Percentiles rank a stretch among this genome's conserved stretches.
Evolutionary conservation across 768 basidiomycete species (phyloP).

Genomic region (Auricularia sp.): DNA sequence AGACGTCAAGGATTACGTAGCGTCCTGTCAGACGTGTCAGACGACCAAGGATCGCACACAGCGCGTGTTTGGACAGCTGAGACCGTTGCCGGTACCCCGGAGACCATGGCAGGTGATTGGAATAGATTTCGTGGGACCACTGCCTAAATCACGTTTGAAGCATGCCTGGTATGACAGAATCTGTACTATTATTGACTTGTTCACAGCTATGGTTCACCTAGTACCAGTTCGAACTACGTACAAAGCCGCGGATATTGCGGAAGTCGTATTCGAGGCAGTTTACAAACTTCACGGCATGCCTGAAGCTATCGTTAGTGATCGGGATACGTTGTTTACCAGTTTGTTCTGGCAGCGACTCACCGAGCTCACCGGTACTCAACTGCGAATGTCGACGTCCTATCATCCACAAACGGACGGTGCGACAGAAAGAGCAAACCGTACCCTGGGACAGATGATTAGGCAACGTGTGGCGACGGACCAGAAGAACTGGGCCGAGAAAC

Average conservation of each 20-base stretch:
- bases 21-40: conserved; percentile 5
- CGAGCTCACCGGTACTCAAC: conserved; percentile 17
- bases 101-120: conserved; percentile 20
- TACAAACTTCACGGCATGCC: conserved; percentile 13
- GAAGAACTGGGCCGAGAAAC: conserved; percentile 12
- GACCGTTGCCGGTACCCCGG: conserved; percentile 15
- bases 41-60: conserved; percentile 15
- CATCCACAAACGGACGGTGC: conserved; percentile 21
- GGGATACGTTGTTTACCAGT: conserved; percentile 25
- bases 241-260: conserved; percentile 6
- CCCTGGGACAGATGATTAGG: conserved; percentile 26
- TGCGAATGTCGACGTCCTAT: conserved; percentile 25
- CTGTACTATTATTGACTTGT: conserved; percentile 6
- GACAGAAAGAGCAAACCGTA: conserved; percentile 12
- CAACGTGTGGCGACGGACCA: conserved; percentile 20
- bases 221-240: conserved; percentile 3
- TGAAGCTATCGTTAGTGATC: conserved; percentile 20
- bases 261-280: conserved; percentile 2
- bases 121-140: conserved; percentile 19
- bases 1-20: too few relatives aligned
- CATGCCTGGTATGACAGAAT: background rate
- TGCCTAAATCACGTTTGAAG: conserved; percentile 16
- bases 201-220: conserved; percentile 9
- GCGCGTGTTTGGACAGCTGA: conserved; percentile 17
- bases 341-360: conserved; percentile 21